These are phyloP conservation scores for Aspergillus carlsbadensis DNA, from an alignment of 495 filamentous ascomycete species.

Conservation along the genomic window DNA sequence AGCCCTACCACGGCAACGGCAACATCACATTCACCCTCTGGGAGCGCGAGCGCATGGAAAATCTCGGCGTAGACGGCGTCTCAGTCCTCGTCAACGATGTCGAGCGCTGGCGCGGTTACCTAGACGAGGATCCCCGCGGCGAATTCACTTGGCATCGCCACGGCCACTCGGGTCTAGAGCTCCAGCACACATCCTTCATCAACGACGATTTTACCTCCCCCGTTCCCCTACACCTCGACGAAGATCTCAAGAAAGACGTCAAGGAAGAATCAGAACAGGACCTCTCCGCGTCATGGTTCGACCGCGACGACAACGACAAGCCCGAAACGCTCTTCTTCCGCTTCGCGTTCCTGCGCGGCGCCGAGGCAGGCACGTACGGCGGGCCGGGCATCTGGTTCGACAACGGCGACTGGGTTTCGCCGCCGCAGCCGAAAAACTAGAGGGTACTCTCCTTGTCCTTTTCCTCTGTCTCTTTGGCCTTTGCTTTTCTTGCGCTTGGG, in stretches of 20 bases:
- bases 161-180: conserved; percentile 42
- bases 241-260: too few relatives aligned
- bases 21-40: conserved; percentile 61
- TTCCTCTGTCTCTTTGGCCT: not conserved
- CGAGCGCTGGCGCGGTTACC: conserved; percentile 70
- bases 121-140: conserved; percentile 44
- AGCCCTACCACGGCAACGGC: conserved; percentile 39
- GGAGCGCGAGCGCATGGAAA: conserved; percentile 42
- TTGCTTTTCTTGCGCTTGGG: too few relatives aligned
- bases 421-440: conserved; percentile 30
- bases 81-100: conserved; percentile 94
- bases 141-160: conserved; percentile 50
- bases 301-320: conserved; percentile 38
- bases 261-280: not conserved
- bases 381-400: conserved; percentile 74
- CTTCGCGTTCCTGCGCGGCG: conserved; percentile 77
- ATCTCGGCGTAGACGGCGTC: conserved; percentile 79
- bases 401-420: conserved; percentile 66
- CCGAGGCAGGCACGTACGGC: conserved; percentile 70
- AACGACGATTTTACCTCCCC: conserved; percentile 13
- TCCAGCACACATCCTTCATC: conserved; percentile 25
- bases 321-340: conserved; percentile 73
- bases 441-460: not conserved
- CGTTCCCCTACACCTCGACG: too few relatives aligned
- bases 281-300: conserved; percentile 24